Base-by-base conservation (phyloP, 1,139 yeast genomes). In the Debaryomyces robertsiae region DNA sequence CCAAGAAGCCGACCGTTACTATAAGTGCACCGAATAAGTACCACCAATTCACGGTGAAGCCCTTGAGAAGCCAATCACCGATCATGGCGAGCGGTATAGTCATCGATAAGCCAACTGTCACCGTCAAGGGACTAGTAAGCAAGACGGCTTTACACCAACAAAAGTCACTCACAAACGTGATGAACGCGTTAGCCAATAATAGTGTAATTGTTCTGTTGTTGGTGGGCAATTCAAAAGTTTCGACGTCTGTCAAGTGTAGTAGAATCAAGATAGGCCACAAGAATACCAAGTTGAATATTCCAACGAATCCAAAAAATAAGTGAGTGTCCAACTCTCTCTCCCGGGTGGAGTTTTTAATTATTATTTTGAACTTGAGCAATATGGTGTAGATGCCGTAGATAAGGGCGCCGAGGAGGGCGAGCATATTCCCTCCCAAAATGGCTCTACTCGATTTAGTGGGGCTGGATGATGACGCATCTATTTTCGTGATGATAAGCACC, bases 141-240 rank as follows among this genome's bases (percentile, higher is more conserved):
- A 93, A 73, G 75, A 91, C 94, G 0, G 98, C 96, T 50, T 89
- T 79, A 32, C 96, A 96, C 98, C 98, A 93, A 56, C 95, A 82
- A 52, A 84, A 89, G 58, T 93, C 98, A 33, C 95, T 85, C 13
- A 90, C 65, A 52, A 93, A 82, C 0, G 97, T 89, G 30, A 89
- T 81, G 19, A 78, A 55, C 40, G 93, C 87, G 60, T 93, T 93
- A 36, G 79, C 50, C 1, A 77, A 41, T 9, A 93, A 67, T 4
- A 90, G 67, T 1, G 65, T 47, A 59, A 83, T 67, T 2, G 86
- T 80, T 35, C 69, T 68, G 0, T 62, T 45, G 1, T 78, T 65
- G 1, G 75, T 69, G 0, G 98, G 98, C 32, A 84, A 54, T 52
- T 79, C 89, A 51, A 93, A 84, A 5, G 58, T 63, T 61, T 93